phyloP scores from a whole-genome alignment of 2,329 filamentous ascomycete species.

The Diplodia intermedia region DNA sequence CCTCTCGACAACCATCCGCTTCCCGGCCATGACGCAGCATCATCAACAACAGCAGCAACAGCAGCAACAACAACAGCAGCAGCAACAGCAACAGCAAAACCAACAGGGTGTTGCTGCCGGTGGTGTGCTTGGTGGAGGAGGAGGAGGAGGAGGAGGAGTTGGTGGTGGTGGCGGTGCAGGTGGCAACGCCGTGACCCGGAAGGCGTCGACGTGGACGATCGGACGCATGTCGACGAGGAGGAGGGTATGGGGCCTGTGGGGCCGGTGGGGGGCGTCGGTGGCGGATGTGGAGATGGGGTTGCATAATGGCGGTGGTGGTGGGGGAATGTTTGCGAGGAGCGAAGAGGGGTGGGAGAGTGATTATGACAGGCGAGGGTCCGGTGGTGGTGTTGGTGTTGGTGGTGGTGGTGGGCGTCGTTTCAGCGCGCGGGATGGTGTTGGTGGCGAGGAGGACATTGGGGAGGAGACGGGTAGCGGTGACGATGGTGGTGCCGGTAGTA shows the following conservation, averaged over 20 bases:
- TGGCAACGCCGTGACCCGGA: neutral
- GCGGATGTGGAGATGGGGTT: neutral
- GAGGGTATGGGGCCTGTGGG: neutral
- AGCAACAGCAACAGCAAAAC: neutral
- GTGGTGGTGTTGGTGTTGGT: too few species aligned
- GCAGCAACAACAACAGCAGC: neutral
- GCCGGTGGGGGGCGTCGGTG: neutral
- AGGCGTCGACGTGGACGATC: constrained; percentile 2
- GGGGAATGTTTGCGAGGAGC: too few species aligned
- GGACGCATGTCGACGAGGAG: constrained; percentile 8
- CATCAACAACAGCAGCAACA: neutral
- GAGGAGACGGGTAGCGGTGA: neutral
- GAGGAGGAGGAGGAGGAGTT: too few species aligned
- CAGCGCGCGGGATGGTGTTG: neutral
- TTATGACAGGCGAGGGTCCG: too few species aligned
- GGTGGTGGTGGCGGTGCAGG: neutral
- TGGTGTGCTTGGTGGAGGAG: too few species aligned
- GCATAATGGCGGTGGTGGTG: neutral
- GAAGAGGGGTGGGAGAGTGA: too few species aligned
- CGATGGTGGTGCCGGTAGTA: neutral
- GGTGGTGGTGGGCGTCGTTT: too few species aligned
- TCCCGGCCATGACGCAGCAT: neutral
- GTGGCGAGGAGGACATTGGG: neutral
- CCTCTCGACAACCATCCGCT: neutral
- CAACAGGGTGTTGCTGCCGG: too few species aligned